phyloP scores from a whole-genome alignment of 352 stramenopile species.

The Pythium volutum region DNA sequence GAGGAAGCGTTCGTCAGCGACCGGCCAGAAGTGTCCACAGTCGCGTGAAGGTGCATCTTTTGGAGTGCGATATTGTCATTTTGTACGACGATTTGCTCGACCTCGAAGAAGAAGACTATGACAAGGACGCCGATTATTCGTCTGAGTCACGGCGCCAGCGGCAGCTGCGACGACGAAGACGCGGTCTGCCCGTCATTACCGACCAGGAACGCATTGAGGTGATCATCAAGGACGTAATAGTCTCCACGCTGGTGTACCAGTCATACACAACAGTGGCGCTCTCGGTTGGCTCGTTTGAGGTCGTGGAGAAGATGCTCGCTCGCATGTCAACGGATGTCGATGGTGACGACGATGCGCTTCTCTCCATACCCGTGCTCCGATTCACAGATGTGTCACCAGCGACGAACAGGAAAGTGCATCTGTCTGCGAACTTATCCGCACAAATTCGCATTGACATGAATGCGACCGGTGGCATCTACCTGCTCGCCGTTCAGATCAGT shows the following conservation, averaged over 20 bases:
- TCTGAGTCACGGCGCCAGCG: slow-evolving; percentile 14
- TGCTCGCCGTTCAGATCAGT: slow-evolving; percentile 60
- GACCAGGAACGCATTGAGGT: slow-evolving; percentile 68
- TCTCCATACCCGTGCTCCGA: slow-evolving; percentile 55
- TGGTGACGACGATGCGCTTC: slow-evolving; percentile 54
- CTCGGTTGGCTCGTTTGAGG: slow-evolving; percentile 56
- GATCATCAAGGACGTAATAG: slow-evolving; percentile 67
- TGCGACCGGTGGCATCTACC: slow-evolving; percentile 32
- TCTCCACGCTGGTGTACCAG: slow-evolving; percentile 58
- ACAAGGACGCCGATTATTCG: slow-evolving; percentile 4
- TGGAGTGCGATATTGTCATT: slow-evolving; percentile 69
- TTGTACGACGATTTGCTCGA: slow-evolving; percentile 81
- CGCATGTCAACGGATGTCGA: slow-evolving; percentile 71
- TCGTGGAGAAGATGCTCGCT: slow-evolving; percentile 72
- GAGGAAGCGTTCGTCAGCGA: slow-evolving; percentile 21
- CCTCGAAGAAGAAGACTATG: slow-evolving; percentile 32
- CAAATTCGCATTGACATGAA: slow-evolving; percentile 67
- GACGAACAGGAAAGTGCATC: slow-evolving; percentile 52
- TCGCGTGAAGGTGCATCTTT: slow-evolving; percentile 73
- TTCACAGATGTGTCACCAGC: slow-evolving; percentile 63
- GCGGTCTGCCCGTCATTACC: slow-evolving; percentile 46
- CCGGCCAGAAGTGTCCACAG: slow-evolving; percentile 46
- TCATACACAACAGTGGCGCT: slow-evolving; percentile 44
- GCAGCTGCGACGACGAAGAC: slow-evolving; percentile 21
- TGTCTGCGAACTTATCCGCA: slow-evolving; percentile 65